Base-by-base conservation (phyloP, 2,329 filamentous ascomycete genomes). In the Cladophialophora immunda region DNA sequence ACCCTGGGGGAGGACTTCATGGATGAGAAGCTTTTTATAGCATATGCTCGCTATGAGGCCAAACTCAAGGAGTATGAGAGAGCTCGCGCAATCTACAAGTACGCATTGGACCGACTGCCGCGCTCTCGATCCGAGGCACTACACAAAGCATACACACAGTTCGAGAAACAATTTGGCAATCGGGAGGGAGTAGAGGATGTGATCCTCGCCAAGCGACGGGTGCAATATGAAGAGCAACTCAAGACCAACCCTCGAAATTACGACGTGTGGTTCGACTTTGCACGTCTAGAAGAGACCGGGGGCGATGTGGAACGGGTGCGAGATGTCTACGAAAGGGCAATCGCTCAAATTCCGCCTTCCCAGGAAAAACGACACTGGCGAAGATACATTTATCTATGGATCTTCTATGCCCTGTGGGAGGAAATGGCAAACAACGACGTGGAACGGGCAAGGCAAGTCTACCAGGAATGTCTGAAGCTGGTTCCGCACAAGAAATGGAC, bases 341-440 rank as follows among this genome's bases (percentile, higher is more conserved):
- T 99, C 73, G 93, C 95, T 4, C 94, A 99, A 76, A 89, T 98
- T 15, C 95, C 95, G 1, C 94, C 95, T 0, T 96, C 93, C 22
- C 92, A 96, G 73, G 95, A 98, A 78, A 99, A 99, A 83, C 88
- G 95, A 55, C 94, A 98, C 78, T 99, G 95, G 95, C 87, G 95
- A 71, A 86, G 95, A 38, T 99, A 99, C 79, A 96, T 99, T 67
- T 99, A 98, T 76, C 86, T 99, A 1, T 99, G 94, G 93, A 88
- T 98, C 52, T 97, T 98, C 81, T 99, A 98, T 79, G 95, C 95
- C 9, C 82, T 97, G 19, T 98, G 92, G 88, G 95, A 98, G 78
- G 95, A 99, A 79, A 89, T 92, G 78, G 90, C 94, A 70, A 90
- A 90, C 38, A 90, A 90, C 72, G 93, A 98, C 74, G 76, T 87